These are phyloP conservation scores for Porodaedalea pini DNA, from an alignment of 1,284 basidiomycete genomes.

Conservation along the genomic window DNA sequence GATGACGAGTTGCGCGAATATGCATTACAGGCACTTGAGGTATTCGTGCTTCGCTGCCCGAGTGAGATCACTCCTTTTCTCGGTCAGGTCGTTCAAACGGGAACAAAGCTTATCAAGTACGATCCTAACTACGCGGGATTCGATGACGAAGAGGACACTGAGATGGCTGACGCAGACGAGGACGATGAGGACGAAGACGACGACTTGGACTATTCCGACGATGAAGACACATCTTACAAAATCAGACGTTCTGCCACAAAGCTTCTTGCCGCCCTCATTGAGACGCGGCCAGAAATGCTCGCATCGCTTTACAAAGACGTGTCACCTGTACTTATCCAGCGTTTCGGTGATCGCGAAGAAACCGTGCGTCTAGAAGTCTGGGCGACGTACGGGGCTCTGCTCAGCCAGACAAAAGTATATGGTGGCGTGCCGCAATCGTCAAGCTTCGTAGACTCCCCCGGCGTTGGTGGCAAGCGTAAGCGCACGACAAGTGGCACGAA, in stretches of 20 bases:
- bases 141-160: conserved; percentile 77
- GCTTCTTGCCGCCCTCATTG: conserved; percentile 79
- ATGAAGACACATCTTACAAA: conserved; percentile 99
- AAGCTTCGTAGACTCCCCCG: conserved; percentile 45
- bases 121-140: conserved; percentile 93
- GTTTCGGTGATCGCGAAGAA: conserved; percentile 94
- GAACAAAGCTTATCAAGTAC: conserved; percentile 81
- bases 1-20: conserved; percentile 82
- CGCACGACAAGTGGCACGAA: conserved; percentile 46
- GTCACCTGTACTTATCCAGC: conserved; percentile 82
- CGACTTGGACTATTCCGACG: conserved; percentile 80
- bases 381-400: conserved; percentile 76
- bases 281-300: conserved; percentile 85
- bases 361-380: conserved; percentile 95
- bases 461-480: conserved; percentile 71
- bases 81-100: conserved; percentile 62
- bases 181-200: conserved; percentile 81
- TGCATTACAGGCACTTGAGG: conserved; percentile 79
- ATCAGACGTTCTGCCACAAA: conserved; percentile 93
- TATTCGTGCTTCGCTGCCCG: conserved; percentile 79
- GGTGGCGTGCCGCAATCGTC: conserved; percentile 40
- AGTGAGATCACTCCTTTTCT: conserved; percentile 77
- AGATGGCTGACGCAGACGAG: conserved; percentile 74
- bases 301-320: conserved; percentile 77
- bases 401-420: conserved; percentile 82